Conservation (phyloP, 306 rosid species). For the Chamaecrista fasciculata region DNA sequence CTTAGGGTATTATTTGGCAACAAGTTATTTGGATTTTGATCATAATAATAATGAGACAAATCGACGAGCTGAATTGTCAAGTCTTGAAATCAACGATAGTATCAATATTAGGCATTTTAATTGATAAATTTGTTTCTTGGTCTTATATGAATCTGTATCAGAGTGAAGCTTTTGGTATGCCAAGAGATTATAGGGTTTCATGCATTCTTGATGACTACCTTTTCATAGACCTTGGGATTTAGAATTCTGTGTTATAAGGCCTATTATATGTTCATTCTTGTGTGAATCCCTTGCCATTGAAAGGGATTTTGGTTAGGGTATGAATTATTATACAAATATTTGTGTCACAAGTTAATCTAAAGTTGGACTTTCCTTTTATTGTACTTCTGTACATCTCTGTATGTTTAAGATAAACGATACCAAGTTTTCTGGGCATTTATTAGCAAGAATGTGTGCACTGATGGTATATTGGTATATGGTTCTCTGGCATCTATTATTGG, state of each 20-base stretch:
- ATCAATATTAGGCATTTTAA: background rate
- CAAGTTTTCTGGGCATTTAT: background rate
- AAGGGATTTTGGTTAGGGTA: constrained; percentile 8
- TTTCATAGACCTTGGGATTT: background rate
- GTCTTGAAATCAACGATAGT: background rate
- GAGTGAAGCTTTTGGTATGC: background rate
- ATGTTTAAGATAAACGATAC: background rate
- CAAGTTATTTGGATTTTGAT: background rate
- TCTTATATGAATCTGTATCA: background rate
- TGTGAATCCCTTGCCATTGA: background rate
- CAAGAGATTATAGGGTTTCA: background rate
- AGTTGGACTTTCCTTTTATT: background rate
- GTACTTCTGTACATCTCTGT: background rate
- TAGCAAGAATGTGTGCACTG: background rate
- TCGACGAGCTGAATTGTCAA: background rate
- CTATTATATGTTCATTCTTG: constrained; percentile 16
- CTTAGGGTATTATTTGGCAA: background rate
- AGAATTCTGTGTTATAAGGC: background rate
- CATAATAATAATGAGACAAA: background rate
- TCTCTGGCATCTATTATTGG: background rate
- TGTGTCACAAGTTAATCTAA: background rate
- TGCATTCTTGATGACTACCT: background rate
- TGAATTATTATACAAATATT: background rate
- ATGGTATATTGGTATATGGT: background rate
- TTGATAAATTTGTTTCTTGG: background rate